Percentiles rank a stretch among this genome's conserved stretches.
Conservation (phyloP, 2,329 filamentous ascomycete species). For the Dothidotthia symphoricarpi region DNA sequence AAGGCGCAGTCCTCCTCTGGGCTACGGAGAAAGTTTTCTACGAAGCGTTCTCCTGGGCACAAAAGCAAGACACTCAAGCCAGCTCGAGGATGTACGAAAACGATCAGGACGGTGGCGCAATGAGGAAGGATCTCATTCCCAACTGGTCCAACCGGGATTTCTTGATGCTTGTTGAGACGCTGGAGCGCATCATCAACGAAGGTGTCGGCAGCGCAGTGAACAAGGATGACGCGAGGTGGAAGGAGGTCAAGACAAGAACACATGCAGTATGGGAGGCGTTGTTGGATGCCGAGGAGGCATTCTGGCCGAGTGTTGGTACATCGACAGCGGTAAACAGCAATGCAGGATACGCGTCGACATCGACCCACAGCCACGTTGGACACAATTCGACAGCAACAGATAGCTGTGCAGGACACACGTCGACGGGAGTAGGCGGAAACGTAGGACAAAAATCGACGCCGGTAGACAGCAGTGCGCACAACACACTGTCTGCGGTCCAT, state of each 20-base stretch:
- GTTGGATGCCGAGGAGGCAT: constrained; percentile 36
- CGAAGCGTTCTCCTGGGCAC: constrained; percentile 37
- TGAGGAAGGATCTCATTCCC: constrained; percentile 63
- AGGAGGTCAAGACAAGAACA: constrained; percentile 22
- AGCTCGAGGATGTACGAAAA: constrained; percentile 12
- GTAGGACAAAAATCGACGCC: too few species aligned
- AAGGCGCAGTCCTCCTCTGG: constrained; percentile 35
- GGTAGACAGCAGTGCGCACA: too few species aligned
- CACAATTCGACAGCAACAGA: too few species aligned
- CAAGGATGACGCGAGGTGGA: constrained; percentile 19
- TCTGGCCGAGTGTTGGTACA: constrained; percentile 29
- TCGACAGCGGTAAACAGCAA: too few species aligned
- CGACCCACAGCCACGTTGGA: too few species aligned
- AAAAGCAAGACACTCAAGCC: constrained; percentile 14
- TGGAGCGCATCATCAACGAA: constrained; percentile 57
- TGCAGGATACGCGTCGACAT: too few species aligned
- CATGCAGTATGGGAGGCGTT: constrained; percentile 26
- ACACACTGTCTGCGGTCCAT: too few species aligned
- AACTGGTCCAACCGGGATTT: constrained; percentile 68
- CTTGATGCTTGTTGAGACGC: constrained; percentile 55
- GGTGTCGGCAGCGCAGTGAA: constrained; percentile 23
- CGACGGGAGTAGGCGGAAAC: too few species aligned
- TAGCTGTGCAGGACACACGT: too few species aligned
- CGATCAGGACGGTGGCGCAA: constrained; percentile 64
- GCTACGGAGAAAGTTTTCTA: constrained; percentile 38